Conservation (phyloP, 169 alveolate species). For the Plasmodium cynomolgi region DNA sequence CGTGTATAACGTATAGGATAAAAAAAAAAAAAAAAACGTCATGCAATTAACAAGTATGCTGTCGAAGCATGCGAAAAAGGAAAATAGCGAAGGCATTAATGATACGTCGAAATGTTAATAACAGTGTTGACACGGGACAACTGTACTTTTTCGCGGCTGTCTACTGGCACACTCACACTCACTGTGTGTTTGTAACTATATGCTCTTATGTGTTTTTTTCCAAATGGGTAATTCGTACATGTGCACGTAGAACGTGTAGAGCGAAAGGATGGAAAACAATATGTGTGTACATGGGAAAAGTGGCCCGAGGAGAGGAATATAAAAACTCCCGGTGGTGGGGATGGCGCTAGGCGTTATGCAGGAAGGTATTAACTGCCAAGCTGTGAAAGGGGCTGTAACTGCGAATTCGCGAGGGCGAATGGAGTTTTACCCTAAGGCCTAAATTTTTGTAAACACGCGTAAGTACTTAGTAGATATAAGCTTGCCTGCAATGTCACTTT, state of each 20-base stretch:
- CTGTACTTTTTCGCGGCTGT: not conserved
- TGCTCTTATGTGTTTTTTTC: not conserved
- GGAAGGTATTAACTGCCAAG: not conserved
- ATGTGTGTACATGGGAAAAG: not conserved
- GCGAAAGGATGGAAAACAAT: not conserved
- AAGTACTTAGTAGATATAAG: not conserved
- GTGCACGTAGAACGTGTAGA: not conserved
- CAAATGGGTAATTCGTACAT: not conserved
- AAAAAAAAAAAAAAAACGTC: not conserved
- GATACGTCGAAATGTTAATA: not conserved
- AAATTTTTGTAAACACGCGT: not conserved
- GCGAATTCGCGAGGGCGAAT: not conserved
- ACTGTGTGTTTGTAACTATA: not conserved
- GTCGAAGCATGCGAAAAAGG: not conserved
- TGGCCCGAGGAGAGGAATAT: not conserved
- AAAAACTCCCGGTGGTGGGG: not conserved
- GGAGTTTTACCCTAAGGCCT: not conserved
- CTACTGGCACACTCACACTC: not conserved
- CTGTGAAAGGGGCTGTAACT: not conserved
- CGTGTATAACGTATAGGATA: not conserved
- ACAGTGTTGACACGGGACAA: not conserved
- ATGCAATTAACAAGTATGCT: not conserved
- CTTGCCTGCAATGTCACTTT: not conserved
- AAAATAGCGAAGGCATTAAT: not conserved
- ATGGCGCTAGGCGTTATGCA: not conserved